Percentiles rank a stretch among this genome's conserved stretches.
Evolutionary conservation across 331 rosid species (phyloP).

Genomic region (Malus hybrid): DNA sequence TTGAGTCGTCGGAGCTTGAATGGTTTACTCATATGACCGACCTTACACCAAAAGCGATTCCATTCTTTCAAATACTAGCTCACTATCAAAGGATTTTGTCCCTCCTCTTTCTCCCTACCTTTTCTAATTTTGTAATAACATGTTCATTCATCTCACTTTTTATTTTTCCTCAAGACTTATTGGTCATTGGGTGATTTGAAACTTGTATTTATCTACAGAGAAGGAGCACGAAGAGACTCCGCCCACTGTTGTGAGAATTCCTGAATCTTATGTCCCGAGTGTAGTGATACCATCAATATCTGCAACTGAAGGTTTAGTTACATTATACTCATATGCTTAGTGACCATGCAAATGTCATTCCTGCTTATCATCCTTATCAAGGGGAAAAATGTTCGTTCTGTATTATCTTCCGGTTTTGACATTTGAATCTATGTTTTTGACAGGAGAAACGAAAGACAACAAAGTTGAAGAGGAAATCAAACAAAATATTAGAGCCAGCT

Average conservation of each 20-base stretch:
- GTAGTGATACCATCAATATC: slow-evolving; percentile 32
- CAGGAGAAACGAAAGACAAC: slow-evolving; percentile 32
- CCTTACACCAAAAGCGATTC: neutral
- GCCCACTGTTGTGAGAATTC: slow-evolving; percentile 34
- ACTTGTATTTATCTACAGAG: slow-evolving; percentile 28
- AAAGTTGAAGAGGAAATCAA: slow-evolving; percentile 31
- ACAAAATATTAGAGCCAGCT: slow-evolving; percentile 43
- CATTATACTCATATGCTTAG: neutral
- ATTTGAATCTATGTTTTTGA: slow-evolving; percentile 19
- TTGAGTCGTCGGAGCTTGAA: neutral
- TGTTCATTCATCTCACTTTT: neutral
- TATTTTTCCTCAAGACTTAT: neutral
- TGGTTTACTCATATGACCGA: neutral
- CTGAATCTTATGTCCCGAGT: slow-evolving; percentile 37
- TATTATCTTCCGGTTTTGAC: slow-evolving; percentile 7
- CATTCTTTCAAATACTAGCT: neutral
- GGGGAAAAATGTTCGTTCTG: neutral
- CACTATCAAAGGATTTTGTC: neutral
- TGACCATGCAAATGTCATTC: neutral
- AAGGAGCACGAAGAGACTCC: slow-evolving; percentile 31
- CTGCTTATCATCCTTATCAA: neutral
- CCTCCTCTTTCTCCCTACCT: neutral
- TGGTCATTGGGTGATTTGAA: neutral
- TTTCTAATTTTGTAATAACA: neutral
- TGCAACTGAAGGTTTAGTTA: slow-evolving; percentile 34